Evolutionary conservation across 2,329 filamentous ascomycete genomes (phyloP), one percentile per base, ranked within the genome.

Genomic region (Ceratocystis harringtonii): DNA sequence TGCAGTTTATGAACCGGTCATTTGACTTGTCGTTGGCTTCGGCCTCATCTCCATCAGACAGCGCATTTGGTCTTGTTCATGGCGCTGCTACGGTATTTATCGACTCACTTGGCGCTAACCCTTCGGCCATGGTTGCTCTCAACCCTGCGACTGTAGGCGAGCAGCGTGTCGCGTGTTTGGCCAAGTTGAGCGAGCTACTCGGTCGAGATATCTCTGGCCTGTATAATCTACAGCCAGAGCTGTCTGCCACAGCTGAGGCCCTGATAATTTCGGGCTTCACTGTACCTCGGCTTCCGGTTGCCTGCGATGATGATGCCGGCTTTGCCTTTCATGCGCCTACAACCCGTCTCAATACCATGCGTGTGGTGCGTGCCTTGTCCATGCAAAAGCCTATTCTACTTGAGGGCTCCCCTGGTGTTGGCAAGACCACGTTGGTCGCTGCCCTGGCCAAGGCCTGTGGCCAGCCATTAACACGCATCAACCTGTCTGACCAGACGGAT

Each of bases 401-500:
- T 2, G 94, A 99, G 77, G 94, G 95, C 44, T 96, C 89, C 70
- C 94, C 94, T n/a, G 94, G 94, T 73, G 94, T 99, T 25, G 94
- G 94, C 65, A 99, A 99, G 78, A 99, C 94, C 0, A 95, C 92
- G 1, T 80, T 99, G 15, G 85, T 99, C 25, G 87, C 88, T 58
- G 92, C 94, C 0, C 79, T 99, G 58, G 89, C 95, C 1, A 82
- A 83, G 70, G 85, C 87, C 3, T 88, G 90, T 69, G 90, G 92
- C 4, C 87, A 87, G 68, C 87, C 89, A 6, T 77, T 99, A 68
- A 96, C 91, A 0, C 84, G 94, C 70, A 96, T 99, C 75, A 99
- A 99, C 72, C 79, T 99, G 67, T 97, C 94, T 0, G 94, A 99
- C 70, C 94, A 99, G 76, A 99, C 95, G 0, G 94, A 99, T 74